Percentiles rank a stretch among this genome's conserved stretches.
These are phyloP conservation scores for Coniochaeta sp. DNA, from an alignment of 2,329 filamentous ascomycete species.

Conservation along the genomic window DNA sequence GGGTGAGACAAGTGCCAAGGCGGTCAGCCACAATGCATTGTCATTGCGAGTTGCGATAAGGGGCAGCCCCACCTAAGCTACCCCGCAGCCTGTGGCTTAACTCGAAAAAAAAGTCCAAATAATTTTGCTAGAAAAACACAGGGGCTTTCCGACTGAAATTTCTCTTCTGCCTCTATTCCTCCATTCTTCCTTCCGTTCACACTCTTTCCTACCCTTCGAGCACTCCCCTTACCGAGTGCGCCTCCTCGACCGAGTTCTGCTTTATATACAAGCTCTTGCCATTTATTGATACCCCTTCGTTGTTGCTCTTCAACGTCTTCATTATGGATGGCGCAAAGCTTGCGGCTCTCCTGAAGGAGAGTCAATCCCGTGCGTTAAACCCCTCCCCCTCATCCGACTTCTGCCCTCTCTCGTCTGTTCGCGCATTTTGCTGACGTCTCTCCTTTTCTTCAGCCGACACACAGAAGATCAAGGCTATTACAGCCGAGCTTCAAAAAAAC, in stretches of 20 bases:
- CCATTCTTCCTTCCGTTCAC: background rate
- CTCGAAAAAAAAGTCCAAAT: too few species aligned
- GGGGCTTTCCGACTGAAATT: too few species aligned
- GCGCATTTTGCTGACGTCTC: slow-evolving; percentile 25
- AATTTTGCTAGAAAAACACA: too few species aligned
- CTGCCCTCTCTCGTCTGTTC: slow-evolving; percentile 4
- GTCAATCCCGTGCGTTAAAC: slow-evolving; percentile 69
- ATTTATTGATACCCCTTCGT: slow-evolving; percentile 4
- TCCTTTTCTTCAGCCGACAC: slow-evolving; percentile 63
- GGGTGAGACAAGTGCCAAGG: too few species aligned
- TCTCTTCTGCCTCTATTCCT: background rate
- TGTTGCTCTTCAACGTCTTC: slow-evolving; percentile 11
- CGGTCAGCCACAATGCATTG: background rate
- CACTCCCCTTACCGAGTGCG: background rate
- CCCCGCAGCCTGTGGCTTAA: background rate
- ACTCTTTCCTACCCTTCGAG: background rate
- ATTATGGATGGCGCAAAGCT: slow-evolving; percentile 77
- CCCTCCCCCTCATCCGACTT: slow-evolving; percentile 2
- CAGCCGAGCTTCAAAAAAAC: slow-evolving; percentile 82
- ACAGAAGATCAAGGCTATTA: slow-evolving; percentile 82
- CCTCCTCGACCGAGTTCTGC: background rate
- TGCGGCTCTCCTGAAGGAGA: slow-evolving; percentile 77
- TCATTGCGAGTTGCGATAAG: background rate
- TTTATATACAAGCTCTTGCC: background rate
- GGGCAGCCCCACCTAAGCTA: background rate